These are phyloP conservation scores for Trichodelitschia bisporula DNA, from an alignment of 495 filamentous ascomycete species.

Conservation along the genomic window DNA sequence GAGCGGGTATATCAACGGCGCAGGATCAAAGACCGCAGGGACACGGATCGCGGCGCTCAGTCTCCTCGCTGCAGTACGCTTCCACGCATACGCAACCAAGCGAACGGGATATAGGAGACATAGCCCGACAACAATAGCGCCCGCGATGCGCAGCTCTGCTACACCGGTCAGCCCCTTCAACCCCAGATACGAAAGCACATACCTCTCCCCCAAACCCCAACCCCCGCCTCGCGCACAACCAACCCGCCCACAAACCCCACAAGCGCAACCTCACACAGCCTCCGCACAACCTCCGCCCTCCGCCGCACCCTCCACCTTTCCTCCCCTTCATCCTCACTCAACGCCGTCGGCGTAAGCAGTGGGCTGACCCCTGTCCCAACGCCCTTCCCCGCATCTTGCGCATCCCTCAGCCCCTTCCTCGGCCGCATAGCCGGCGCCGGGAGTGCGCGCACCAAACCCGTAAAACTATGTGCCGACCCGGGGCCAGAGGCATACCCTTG, in stretches of 20 bases:
- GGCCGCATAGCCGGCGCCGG: conserved; percentile 46
- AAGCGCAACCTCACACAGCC: conserved; percentile 1
- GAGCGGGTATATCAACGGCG: conserved; percentile 69
- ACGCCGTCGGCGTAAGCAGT: conserved; percentile 29
- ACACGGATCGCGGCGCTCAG: conserved; percentile 19
- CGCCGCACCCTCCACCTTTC: not conserved
- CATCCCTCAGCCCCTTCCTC: conserved; percentile 42
- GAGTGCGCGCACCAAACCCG: conserved; percentile 56
- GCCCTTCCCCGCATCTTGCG: not conserved
- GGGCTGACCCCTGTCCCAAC: conserved; percentile 10
- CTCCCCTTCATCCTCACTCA: conserved; percentile 26
- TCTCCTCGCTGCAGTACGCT: not conserved
- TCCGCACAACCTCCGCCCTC: not conserved
- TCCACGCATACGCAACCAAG: conserved; percentile 11
- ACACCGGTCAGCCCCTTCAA: conserved; percentile 8
- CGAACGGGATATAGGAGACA: conserved; percentile 22
- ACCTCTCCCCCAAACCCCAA: not conserved
- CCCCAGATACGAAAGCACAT: no score
- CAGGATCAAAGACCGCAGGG: conserved; percentile 64
- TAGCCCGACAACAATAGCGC: conserved; percentile 16
- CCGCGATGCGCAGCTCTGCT: conserved; percentile 25
- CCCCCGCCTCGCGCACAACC: not conserved
- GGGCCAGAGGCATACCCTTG: no score
- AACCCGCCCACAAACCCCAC: conserved; percentile 2
- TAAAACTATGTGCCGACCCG: no score